Base-by-base conservation (phyloP, 305 asterid genomes). In the Petunia hybrid region DNA sequence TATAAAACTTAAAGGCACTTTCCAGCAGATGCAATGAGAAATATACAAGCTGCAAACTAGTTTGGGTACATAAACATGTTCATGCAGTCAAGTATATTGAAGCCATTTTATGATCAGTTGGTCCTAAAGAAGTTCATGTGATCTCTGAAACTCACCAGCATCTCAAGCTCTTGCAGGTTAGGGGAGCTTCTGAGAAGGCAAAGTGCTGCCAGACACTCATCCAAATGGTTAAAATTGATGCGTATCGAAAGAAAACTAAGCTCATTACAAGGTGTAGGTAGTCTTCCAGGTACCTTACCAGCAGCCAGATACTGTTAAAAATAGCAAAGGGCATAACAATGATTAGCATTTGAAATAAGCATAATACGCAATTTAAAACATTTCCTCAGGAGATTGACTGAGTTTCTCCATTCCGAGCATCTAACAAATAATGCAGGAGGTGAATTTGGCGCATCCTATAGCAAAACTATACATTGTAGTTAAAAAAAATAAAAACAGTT, bases 101-200 rank as follows among this genome's bases (percentile, higher is more conserved):
- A 41, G 78, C 78, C 78, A 73, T 31, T 35, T 48, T 73, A 73
- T 6, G 62, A 73, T 73, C 31, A 22, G 31, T 22, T 73, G 78
- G 63, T 51, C 62, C 46, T 13, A 73, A 48, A 6, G 7, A 84
- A 39, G 63, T 51, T 48, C 78, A 51, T 35, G 63, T 51, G 63
- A 73, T 73, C 35, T 73, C 56, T 48, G 77, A 84, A 78, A 85
- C 98, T 88, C 78, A 96, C 98, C 92, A 94, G 83, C 89, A 96
- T 78, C 88, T 96, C 99, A 68, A 96, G 98, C 88, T 96, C 99
- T 77, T 89, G 94, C 82, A 96, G 92, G 88, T 96, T 92, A 65
- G 97, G 98, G 67, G 93, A 90, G 84, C 99, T 96, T 86, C 97
- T 83, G 45, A 96, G 92, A 83, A 96, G 92, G 83, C 98, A 96